Evolutionary conservation across 2,329 filamentous ascomycete species (phyloP).

Genomic region (Metarhizium anisopliae): DNA sequence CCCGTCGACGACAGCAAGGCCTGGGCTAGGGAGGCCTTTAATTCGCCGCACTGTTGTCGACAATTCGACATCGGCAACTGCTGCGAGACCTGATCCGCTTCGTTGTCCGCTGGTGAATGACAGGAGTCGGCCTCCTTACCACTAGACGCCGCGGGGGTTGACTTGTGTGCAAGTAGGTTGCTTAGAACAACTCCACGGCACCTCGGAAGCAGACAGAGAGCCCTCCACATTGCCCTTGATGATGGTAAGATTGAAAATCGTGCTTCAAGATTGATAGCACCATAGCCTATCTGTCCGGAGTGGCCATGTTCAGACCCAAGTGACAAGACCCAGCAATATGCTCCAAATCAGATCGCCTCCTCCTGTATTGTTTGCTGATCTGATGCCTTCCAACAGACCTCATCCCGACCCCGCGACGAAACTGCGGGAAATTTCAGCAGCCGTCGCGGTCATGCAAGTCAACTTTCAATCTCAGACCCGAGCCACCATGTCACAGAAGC

Average conservation of each 20-base stretch:
- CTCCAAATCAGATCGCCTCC: too few species aligned
- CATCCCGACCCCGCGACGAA: conserved; percentile 46
- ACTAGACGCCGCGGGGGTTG: background rate
- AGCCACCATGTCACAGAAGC: conserved; percentile 92
- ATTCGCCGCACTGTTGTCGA: conserved; percentile 16
- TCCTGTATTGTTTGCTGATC: background rate
- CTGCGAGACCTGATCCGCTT: conserved; percentile 15
- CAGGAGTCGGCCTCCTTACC: conserved; percentile 9
- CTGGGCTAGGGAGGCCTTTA: conserved; percentile 24
- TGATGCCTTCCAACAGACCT: conserved; percentile 34
- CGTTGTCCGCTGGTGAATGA: conserved; percentile 19
- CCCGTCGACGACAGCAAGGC: conserved; percentile 12
- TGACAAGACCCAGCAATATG: too few species aligned
- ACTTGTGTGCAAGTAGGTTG: conserved; percentile 13
- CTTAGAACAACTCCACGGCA: conserved; percentile 20
- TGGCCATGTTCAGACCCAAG: too few species aligned
- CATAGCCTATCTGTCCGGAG: background rate
- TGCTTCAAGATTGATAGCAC: background rate
- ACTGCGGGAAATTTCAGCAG: conserved; percentile 47
- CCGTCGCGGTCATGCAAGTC: conserved; percentile 48
- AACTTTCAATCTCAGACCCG: conserved; percentile 70
- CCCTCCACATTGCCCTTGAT: conserved; percentile 32
- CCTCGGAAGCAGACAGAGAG: conserved; percentile 23
- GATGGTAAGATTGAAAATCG: conserved; percentile 33
- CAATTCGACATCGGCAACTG: conserved; percentile 11